Base-by-base conservation (phyloP, 139 green algal genomes). In the Zygnema circumcarinatum region DNA sequence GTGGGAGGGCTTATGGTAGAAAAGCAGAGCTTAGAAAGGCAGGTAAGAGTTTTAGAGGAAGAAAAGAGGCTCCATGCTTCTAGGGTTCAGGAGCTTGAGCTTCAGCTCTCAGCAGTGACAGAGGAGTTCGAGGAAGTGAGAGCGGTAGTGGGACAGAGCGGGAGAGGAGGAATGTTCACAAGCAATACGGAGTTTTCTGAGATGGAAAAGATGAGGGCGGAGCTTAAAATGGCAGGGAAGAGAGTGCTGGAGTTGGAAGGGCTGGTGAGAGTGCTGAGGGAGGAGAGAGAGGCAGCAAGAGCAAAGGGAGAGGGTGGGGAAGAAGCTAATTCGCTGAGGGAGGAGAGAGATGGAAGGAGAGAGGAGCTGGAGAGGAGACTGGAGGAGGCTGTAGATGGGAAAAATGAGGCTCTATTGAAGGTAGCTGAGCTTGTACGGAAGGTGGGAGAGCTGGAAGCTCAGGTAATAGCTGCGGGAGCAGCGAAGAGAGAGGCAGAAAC, bases 71-170 rank as follows among this genome's bases (percentile, higher is more conserved):
- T 87, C 29, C 41, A 29, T 22, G 67, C 74, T 47, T 87, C 81
- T n/a, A 32, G 67, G 22, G 81, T 87, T 21, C 81, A 87, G 67
- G 81, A 87, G 67, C 38, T 87, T 35, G 81, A 87, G 35, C 33
- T 87, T 47, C 81, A 87, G 81, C 54, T 87, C 1, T 33, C 81
- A 1, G 81, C 81, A 22, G 56, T 87, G 67, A 42, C 38, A 74
- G 81, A 87, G 81, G 38, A 62, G 36, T 47, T 87, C 11, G 81
- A 82, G 7, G 36, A 83, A 52, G 81, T 74, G 1, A 81, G 74
- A 68, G 42, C 25, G 31, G 41, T 32, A 40, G 42, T 22, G 21
- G 79, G 56, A 35, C 38, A 22, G 29, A 40, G 11, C 0, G 52
- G 42, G 0, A 31, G 40, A 40, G 42, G 33, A 33, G 79, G 56